A percentile compares a stretch with the other conserved stretches of the same genome.
Conservation (phyloP, 164 flowering plant species). For the Magnolia sinica region DNA sequence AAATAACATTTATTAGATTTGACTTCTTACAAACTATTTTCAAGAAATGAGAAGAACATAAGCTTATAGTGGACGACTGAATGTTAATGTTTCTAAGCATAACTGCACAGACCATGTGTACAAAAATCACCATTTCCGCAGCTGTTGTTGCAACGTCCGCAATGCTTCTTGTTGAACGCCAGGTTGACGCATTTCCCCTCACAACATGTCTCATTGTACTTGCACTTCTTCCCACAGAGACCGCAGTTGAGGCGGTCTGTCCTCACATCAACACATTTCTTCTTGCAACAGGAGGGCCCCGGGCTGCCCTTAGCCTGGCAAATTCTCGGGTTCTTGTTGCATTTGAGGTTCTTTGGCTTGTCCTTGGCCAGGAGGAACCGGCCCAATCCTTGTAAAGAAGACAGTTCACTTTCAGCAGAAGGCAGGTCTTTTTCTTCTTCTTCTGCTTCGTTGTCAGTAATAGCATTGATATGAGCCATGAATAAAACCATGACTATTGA, state of each 20-base stretch:
- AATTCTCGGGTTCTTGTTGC: slow-evolving; percentile 13
- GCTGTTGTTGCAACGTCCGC: slow-evolving; percentile 22
- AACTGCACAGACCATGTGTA: slow-evolving; percentile 28
- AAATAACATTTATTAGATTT: no score
- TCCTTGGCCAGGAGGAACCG: neutral
- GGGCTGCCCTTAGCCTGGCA: slow-evolving; percentile 19
- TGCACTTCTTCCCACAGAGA: slow-evolving; percentile 25
- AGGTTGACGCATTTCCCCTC: slow-evolving; percentile 21
- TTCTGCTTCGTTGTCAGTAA: neutral
- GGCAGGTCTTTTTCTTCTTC: slow-evolving; percentile 1
- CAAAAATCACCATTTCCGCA: slow-evolving; percentile 20
- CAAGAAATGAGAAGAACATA: no score
- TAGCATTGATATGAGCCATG: neutral
- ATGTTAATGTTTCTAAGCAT: slow-evolving; percentile 14
- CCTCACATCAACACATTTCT: slow-evolving; percentile 21
- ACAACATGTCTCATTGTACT: slow-evolving; percentile 18
- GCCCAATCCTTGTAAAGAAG: neutral
- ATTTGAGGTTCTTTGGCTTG: neutral
- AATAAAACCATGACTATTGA: neutral
- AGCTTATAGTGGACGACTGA: no score
- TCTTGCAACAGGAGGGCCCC: slow-evolving; percentile 19
- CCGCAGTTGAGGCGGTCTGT: slow-evolving; percentile 22
- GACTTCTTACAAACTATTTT: no score
- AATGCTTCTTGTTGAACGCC: slow-evolving; percentile 9
- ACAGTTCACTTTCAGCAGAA: neutral